A percentile compares a stretch with the other conserved stretches of the same genome.
Conservation (phyloP, 148 eudicot genomes). For the Gaultheria prostrata region DNA sequence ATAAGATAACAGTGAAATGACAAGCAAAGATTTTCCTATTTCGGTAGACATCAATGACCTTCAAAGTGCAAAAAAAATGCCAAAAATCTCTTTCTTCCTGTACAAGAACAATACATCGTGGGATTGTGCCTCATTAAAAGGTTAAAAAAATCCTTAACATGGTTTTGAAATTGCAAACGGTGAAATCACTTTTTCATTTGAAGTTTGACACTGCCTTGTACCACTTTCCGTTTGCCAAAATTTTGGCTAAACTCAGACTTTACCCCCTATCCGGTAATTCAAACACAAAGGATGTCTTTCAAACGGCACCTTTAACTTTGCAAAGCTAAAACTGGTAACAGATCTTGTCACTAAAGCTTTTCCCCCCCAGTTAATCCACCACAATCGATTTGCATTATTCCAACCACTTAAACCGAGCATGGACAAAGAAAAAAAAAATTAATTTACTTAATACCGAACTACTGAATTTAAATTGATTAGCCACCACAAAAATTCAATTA, state of each 20-base stretch:
- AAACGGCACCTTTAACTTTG: neutral
- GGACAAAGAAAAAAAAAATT: neutral
- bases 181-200: neutral
- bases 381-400: neutral
- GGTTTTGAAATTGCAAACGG: slow-evolving; percentile 1
- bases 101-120: neutral
- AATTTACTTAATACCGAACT: neutral
- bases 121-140: neutral
- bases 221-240: neutral
- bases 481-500: neutral
- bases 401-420: neutral
- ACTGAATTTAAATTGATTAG: neutral
- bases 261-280: neutral
- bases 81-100: neutral
- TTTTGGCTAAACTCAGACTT: neutral
- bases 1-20: neutral
- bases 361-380: neutral
- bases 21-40: neutral
- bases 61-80: neutral
- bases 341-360: neutral
- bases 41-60: neutral
- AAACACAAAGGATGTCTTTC: neutral
- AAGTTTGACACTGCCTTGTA: neutral
- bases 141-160: neutral
- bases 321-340: neutral